Conservation (phyloP, 139 green algal genomes). For the Auxenochlorella pyrenoidosa region DNA sequence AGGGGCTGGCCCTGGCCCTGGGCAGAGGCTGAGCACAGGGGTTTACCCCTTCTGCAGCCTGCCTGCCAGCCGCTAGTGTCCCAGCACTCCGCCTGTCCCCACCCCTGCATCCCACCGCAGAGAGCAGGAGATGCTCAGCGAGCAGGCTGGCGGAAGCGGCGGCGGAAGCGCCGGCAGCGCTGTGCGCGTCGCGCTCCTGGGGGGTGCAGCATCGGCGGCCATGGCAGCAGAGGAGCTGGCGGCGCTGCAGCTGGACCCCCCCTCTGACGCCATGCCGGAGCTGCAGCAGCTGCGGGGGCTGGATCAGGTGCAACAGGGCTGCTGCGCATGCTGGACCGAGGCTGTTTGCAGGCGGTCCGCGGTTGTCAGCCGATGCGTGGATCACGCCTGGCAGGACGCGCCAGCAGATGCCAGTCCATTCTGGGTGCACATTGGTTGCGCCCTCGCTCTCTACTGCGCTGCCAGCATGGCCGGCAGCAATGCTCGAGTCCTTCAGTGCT, state of each 20-base stretch:
- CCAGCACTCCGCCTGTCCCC: background rate
- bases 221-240: background rate
- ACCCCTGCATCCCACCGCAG: background rate
- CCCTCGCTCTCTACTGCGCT: too few relatives aligned
- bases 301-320: slow-evolving; percentile 32
- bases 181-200: background rate
- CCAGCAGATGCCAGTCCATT: too few relatives aligned
- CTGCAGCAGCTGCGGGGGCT: slow-evolving; percentile 31
- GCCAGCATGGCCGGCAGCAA: too few relatives aligned
- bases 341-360: too few relatives aligned
- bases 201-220: background rate
- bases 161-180: background rate
- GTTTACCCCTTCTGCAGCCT: background rate
- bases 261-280: slow-evolving; percentile 28
- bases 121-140: slow-evolving; percentile 18
- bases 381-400: too few relatives aligned
- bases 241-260: slow-evolving; percentile 21
- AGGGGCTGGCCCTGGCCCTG: background rate
- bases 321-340: background rate
- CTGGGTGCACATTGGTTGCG: too few relatives aligned
- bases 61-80: background rate
- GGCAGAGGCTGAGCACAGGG: background rate
- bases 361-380: too few relatives aligned
- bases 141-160: background rate
- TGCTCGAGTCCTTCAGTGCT: too few relatives aligned